Evolutionary conservation across 2,329 filamentous ascomycete species (phyloP).

Genomic region (Ascochyta clinopodiicola): DNA sequence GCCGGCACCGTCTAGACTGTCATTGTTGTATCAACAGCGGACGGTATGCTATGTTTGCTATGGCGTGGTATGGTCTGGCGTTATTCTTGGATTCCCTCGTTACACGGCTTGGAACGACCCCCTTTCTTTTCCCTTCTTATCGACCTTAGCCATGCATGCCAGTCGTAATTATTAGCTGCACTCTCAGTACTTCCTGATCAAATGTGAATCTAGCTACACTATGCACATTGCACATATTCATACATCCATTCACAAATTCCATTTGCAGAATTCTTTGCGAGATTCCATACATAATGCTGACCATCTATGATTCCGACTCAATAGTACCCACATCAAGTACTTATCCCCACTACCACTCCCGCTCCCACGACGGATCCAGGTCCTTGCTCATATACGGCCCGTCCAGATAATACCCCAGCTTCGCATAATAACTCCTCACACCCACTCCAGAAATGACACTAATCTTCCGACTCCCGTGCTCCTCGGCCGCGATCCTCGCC

Average conservation of each 20-base stretch:
- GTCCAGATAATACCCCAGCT: constrained; percentile 91
- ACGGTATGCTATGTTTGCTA: too few relatives aligned
- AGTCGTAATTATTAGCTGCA: too few relatives aligned
- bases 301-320: too few relatives aligned
- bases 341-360: constrained; percentile 28
- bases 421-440: constrained; percentile 92
- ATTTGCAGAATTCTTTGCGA: too few relatives aligned
- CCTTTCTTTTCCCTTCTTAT: background rate
- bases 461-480: constrained; percentile 93
- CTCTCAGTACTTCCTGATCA: too few relatives aligned
- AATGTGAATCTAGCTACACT: too few relatives aligned
- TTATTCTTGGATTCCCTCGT: constrained; percentile 4
- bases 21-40: too few relatives aligned
- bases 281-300: too few relatives aligned
- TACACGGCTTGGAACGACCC: background rate
- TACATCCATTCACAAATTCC: too few relatives aligned
- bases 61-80: constrained; percentile 6
- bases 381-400: constrained; percentile 71
- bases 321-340: too few relatives aligned
- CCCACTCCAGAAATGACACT: constrained; percentile 98
- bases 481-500: constrained; percentile 90
- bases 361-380: constrained; percentile 43
- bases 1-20: constrained; percentile 65
- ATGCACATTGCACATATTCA: too few relatives aligned
- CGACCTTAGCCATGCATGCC: too few relatives aligned